Evolutionary conservation across 345 rosid genomes (phyloP), one percentile per base, ranked within the genome.

Genomic region (Physaria fendleri): DNA sequence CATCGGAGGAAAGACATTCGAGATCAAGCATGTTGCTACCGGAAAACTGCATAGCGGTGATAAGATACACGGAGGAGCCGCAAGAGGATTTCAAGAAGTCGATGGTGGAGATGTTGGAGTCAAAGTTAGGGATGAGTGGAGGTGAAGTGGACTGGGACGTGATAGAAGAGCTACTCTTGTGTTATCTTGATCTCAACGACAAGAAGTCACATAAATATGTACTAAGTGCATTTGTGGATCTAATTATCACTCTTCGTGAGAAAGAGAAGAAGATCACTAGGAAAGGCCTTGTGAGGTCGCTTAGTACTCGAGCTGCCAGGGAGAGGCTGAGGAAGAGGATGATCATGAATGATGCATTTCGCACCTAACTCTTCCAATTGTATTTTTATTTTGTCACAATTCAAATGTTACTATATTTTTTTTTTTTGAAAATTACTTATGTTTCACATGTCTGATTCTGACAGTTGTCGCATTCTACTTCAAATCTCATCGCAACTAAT

Each of bases 91-190:
- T 92, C 65, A 66, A 62, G 55, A 64, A 67, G 16, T 89, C 99
- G 11, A 93, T 93, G 97, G 73, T 76, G 54, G 97, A 81, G 35
- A 79, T 86, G 89, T 78, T 80, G 61, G 85, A 81, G 24, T 74
- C 81, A 13, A 79, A 80, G 72, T 8, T 79, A 55, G 51, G 56
- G 38, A 30, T 59, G 75, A 10, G 28, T 57, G 73, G 72, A 10
- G 40, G 4, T 2, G 61, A 41, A 3, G 69, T 87, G 11, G 95
- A 84, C 18, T 93, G 99, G 99, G 94, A 83, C 41, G 86, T 79
- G 73, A 69, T 93, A 94, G 87, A 83, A 52, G 89, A 83, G 80
- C 73, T 92, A n/a, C 58, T 89, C 71, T 74, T 86, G 62, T 79
- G 78, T 74, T 89, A 76, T 72, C 74, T 92, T 69, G 73, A 79